Evolutionary conservation across 2,329 filamentous ascomycete species (phyloP), one percentile per base, ranked within the genome.

Genomic region (Ascochyta rabiei): DNA sequence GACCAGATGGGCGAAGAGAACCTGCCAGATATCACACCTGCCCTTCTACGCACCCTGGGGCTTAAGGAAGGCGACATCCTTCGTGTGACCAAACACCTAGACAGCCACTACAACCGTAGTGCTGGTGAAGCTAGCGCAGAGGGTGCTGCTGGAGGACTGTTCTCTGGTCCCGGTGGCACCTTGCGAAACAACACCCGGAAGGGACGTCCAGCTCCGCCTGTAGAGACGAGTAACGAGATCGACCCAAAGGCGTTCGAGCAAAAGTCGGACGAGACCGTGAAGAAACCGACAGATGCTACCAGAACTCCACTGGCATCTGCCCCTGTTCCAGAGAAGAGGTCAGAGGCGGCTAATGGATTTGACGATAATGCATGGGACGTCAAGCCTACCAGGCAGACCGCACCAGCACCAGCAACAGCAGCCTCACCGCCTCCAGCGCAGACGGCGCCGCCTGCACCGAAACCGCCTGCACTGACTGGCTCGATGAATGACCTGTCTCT

Each of bases 361-460:
- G 95, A 99, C 46, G 95, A 98, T 69, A 91, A 98, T 79, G 95
- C 95, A 8, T 99, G 95, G 95, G 91, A 96, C 68, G 89, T 96
- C 44, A 97, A 97, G 78, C 90, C 91, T 16, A 84, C 89, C 13
- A 89, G 86, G 70, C 84, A 87, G 49, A 63, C 76, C 3, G 60
- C 76, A 39, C 62, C 77, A 42, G 61, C 77, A 63, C 57, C 76
- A 38, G 61, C 77, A 63, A 56, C 76, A 38, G 61, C 74, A 54
- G 58, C 76, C 30, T 64, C 78, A 40, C 70, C 80, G 30, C 63
- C 75, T 37, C 61, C 80, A 42, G 70, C 80, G 16, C 68, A 76
- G 10, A 51, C 65, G 16, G 56, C 63, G 48, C 87, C 90, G 23
- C 64, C 76, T 60, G 67, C 79, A 35, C 54, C 62, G 40, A 64